phyloP scores from a whole-genome alignment of 345 rosid genomes.

The Eucalyptus pauciflora region DNA sequence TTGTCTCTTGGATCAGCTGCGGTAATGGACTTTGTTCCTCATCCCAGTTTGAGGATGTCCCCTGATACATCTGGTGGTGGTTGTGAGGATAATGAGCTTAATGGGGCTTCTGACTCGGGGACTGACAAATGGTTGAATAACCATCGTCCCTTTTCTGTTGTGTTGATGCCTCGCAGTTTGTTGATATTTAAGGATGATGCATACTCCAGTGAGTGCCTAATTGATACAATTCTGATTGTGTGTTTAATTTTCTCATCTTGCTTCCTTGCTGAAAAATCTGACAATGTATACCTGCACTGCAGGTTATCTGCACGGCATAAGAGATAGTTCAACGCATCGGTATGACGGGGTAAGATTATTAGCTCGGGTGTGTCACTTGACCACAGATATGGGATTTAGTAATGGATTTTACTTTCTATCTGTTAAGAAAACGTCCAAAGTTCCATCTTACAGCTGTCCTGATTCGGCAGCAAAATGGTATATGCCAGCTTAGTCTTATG shows the following conservation, averaged over 20 bases:
- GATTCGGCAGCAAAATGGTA: background rate
- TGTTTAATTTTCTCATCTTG: background rate
- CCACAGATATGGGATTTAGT: background rate
- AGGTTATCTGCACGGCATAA: constrained; percentile 83
- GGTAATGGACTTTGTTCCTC: constrained; percentile 82
- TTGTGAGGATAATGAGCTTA: background rate
- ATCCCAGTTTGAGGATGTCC: constrained; percentile 35
- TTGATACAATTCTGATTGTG: background rate
- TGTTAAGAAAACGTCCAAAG: background rate
- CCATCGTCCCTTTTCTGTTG: constrained; percentile 43
- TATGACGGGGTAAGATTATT: constrained; percentile 27
- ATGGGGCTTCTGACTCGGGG: constrained; percentile 7
- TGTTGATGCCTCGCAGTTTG: constrained; percentile 77
- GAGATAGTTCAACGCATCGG: constrained; percentile 38
- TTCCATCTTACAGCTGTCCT: background rate
- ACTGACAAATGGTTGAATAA: constrained; percentile 6
- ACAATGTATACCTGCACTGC: constrained; percentile 2
- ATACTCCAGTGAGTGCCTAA: constrained; percentile 35
- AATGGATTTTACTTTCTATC: background rate
- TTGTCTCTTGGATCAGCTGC: constrained; percentile 76
- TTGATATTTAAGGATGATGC: constrained; percentile 76
- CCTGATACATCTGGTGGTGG: background rate
- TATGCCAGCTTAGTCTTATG: background rate
- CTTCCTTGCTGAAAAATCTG: background rate
- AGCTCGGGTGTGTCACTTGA: background rate